These are phyloP conservation scores for Lipomyces chichibuensis DNA, from an alignment of 805 yeast species.

Conservation along the genomic window DNA sequence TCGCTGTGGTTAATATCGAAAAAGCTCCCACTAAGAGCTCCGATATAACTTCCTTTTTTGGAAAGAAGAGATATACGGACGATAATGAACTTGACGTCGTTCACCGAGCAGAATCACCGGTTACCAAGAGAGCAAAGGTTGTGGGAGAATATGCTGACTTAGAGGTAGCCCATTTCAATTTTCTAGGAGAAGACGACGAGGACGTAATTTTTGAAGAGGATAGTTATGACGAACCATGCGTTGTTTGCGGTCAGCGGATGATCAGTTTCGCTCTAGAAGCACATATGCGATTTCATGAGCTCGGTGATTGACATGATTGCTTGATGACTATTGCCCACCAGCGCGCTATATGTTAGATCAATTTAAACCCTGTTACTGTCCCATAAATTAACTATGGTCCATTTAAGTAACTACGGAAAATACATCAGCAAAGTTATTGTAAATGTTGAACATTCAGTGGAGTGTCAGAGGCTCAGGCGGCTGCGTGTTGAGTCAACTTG, in stretches of 20 bases:
- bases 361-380: no score
- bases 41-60: constrained; percentile 5
- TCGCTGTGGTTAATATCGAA: constrained; percentile 15
- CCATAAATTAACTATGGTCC: no score
- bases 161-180: neutral
- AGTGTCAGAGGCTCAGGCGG: no score
- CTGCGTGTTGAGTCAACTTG: no score
- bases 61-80: neutral
- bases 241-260: constrained; percentile 10
- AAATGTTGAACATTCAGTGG: no score
- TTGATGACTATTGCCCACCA: no score
- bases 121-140: neutral
- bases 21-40: neutral
- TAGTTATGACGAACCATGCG: constrained; percentile 5
- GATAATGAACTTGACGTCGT: neutral
- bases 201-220: constrained; percentile 4
- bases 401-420: no score
- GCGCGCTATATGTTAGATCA: no score
- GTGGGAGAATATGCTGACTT: neutral
- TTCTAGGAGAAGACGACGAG: neutral
- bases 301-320: neutral
- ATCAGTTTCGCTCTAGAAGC: constrained; percentile 18
- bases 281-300: constrained; percentile 17
- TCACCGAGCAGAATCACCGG: neutral
- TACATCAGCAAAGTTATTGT: no score